These are phyloP conservation scores for Aspergillus campestris DNA, from an alignment of 495 filamentous ascomycete species.

Conservation along the genomic window DNA sequence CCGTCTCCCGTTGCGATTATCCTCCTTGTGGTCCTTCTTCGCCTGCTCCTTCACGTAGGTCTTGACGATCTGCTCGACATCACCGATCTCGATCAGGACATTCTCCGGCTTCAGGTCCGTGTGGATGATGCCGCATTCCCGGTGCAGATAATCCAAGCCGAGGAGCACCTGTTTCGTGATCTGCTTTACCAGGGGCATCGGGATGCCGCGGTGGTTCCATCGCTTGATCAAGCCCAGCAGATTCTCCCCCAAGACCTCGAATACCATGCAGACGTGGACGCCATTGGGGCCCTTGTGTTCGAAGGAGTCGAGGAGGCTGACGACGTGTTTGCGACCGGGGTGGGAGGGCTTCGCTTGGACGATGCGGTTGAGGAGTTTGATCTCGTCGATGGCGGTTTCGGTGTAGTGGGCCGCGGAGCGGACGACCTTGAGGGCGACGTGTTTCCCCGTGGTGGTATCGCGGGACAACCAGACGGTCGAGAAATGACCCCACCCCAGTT, in stretches of 20 bases:
- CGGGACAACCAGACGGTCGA: constrained; percentile 96
- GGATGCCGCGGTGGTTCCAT: constrained; percentile 96
- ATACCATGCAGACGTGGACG: constrained; percentile 97
- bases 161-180: constrained; percentile 97
- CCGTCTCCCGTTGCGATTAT: constrained; percentile 87
- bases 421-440: constrained; percentile 96
- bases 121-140: constrained; percentile 98
- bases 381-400: constrained; percentile 97
- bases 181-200: constrained; percentile 92
- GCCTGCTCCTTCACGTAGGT: constrained; percentile 82
- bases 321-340: constrained; percentile 87
- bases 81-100: constrained; percentile 96
- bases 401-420: constrained; percentile 97
- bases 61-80: constrained; percentile 95
- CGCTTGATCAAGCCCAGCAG: constrained; percentile 91
- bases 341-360: constrained; percentile 90
- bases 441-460: constrained; percentile 84
- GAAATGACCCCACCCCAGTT: constrained; percentile 98
- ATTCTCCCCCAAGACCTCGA: constrained; percentile 96
- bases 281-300: constrained; percentile 97
- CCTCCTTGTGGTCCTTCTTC: constrained; percentile 67
- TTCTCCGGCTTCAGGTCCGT: constrained; percentile 98
- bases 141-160: constrained; percentile 90
- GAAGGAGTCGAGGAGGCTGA: constrained; percentile 92
- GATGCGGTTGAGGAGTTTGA: constrained; percentile 94